Base-by-base conservation (phyloP, 108 stramenopile genomes). In the Nitzschia sp. region DNA sequence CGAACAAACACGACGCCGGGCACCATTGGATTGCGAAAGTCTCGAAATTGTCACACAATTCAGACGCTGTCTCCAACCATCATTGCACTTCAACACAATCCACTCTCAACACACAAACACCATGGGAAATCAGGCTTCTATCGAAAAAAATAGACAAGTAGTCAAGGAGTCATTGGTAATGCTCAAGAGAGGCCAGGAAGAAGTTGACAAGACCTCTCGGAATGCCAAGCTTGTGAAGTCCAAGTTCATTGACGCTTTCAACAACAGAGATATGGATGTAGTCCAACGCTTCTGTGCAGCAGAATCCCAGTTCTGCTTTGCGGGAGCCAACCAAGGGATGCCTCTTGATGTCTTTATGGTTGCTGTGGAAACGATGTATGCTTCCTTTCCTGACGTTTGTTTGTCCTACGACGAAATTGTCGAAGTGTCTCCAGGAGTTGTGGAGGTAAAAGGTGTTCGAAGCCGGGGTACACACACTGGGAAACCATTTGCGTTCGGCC, bases 381-480 rank as follows among this genome's bases (percentile, higher is more conserved):
- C 46, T 5, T 48, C 46, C 46, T 48, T 48, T 48, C 46, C 46
- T 6, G 46, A 48, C 17, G 17, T 48, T 48, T 48, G 46, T 17
- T 48, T 48, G 46, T 48, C 46, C 5, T 48, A 17, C 46, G 46
- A 48, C 17, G 17, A 48, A 6, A 17, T 48, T 17, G 6, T 17
- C 14, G 46, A 48, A 6, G 46, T 48, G 14, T 15, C 14, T 17
- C n/a, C 14, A 17, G 46, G 46, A 5, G 17, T 48, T 17, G 46
- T 48, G 3, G 17, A 48, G 46, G 46, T 48, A 1, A 17, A 17
- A 15, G 17, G 17, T 5, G 46, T 17, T 48, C 46, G 46, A 48
- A 48, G 46, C 17, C 46, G 46, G n/a, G 46, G 46, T 5, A 48
- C 46, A 17, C 46, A 48, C 46, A 48, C 46, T 17, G 46, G 46